Percentiles rank a stretch among this genome's conserved stretches.
Evolutionary conservation across 2,329 filamentous ascomycete species (phyloP).

Genomic region (Drechslerella coelobrocha): DNA sequence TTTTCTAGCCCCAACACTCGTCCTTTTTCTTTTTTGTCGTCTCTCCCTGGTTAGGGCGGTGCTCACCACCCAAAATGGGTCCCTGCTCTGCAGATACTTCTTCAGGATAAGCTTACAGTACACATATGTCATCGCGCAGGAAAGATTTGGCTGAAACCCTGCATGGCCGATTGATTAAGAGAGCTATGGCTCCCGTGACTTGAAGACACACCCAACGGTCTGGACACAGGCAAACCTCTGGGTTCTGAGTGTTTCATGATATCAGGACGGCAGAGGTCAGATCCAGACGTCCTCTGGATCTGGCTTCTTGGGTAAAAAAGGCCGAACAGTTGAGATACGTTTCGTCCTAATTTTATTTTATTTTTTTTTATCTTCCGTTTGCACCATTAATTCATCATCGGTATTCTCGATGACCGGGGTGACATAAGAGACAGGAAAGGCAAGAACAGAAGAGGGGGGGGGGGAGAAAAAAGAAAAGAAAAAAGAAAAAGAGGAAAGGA

Average conservation of each 20-base stretch:
- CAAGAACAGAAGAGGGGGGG: too few relatives aligned
- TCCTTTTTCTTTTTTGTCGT: neutral
- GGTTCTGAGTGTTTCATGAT: constrained; percentile 50
- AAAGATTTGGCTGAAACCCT: constrained; percentile 47
- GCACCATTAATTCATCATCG: constrained; percentile 20
- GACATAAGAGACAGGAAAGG: too few relatives aligned
- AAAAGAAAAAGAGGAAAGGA: neutral
- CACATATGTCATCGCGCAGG: constrained; percentile 48
- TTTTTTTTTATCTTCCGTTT: constrained; percentile 1
- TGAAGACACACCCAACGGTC: constrained; percentile 41
- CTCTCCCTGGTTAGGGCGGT: neutral
- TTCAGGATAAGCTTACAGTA: constrained; percentile 35
- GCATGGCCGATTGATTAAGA: constrained; percentile 29
- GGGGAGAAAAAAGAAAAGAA: too few relatives aligned
- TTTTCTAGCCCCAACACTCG: too few relatives aligned
- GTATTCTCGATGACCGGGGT: neutral
- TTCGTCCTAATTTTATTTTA: constrained; percentile 47
- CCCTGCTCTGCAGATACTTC: constrained; percentile 40
- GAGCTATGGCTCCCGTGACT: constrained; percentile 48
- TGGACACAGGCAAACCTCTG: constrained; percentile 27
- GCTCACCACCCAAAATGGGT: constrained; percentile 26
- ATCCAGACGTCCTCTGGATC: constrained; percentile 39
- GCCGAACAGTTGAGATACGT: constrained; percentile 12
- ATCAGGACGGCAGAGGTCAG: constrained; percentile 44
- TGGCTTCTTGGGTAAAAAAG: constrained; percentile 5